Evolutionary conservation across 352 stramenopile species (phyloP).

Genomic region (Pilasporangium apinafurcum): DNA sequence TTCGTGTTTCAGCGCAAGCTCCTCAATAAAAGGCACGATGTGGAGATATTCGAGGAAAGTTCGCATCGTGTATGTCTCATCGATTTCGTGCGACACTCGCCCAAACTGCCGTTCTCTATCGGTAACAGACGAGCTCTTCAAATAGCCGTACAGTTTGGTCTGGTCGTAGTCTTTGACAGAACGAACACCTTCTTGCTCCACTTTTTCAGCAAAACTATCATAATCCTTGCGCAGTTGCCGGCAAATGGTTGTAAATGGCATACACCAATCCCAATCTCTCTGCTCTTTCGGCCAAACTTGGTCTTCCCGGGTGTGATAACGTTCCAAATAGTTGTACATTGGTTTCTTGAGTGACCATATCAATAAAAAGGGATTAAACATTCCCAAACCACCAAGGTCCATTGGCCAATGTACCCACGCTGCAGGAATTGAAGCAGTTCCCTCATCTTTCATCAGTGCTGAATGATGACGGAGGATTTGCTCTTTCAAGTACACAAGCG

Average conservation of each 20-base stretch:
- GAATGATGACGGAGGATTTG: slow-evolving; percentile 10
- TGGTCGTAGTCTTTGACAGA: slow-evolving; percentile 5
- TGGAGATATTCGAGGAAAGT: slow-evolving; percentile 21
- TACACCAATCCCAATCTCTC: slow-evolving; percentile 27
- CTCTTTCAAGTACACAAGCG: slow-evolving; percentile 16
- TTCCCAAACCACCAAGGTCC: slow-evolving; percentile 26
- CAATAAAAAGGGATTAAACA: slow-evolving; percentile 36
- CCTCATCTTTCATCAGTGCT: not conserved
- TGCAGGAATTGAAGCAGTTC: slow-evolving; percentile 11
- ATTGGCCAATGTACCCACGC: slow-evolving; percentile 35
- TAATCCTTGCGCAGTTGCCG: slow-evolving; percentile 13
- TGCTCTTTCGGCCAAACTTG: slow-evolving; percentile 22
- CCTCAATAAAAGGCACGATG: slow-evolving; percentile 5
- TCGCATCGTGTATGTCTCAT: slow-evolving; percentile 18
- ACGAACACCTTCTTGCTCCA: slow-evolving; percentile 11
- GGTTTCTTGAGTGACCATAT: slow-evolving; percentile 20
- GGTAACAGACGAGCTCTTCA: slow-evolving; percentile 16
- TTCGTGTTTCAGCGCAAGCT: slow-evolving; percentile 5
- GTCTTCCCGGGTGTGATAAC: slow-evolving; percentile 11
- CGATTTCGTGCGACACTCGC: slow-evolving; percentile 7
- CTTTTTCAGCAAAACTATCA: slow-evolving; percentile 17
- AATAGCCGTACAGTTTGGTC: slow-evolving; percentile 11
- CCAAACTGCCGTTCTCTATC: slow-evolving; percentile 16
- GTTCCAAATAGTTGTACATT: slow-evolving; percentile 16
- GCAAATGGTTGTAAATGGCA: slow-evolving; percentile 23